Evolutionary conservation across 176 grass and related monocot genomes (phyloP).

Genomic region (Aegilops umbellulata): DNA sequence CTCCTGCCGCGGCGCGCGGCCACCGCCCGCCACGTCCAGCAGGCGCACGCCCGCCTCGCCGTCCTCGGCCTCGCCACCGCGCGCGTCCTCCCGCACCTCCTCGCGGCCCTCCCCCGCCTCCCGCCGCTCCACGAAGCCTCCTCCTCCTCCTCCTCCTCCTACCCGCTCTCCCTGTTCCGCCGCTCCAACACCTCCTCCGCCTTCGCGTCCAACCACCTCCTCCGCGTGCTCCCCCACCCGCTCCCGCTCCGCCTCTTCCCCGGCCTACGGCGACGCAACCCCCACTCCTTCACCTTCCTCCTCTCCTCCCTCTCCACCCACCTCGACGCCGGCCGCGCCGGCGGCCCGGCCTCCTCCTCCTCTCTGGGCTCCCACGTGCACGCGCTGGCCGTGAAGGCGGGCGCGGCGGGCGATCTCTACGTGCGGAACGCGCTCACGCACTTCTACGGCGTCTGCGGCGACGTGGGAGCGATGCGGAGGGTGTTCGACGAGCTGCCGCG

Average conservation of each 20-base stretch:
- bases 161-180: conserved; percentile 35
- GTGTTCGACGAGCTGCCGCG: conserved; percentile 54
- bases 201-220: conserved; percentile 65
- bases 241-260: conserved; percentile 53
- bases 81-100: conserved; percentile 41
- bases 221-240: conserved; percentile 54
- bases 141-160: neutral
- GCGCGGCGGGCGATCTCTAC: conserved; percentile 52
- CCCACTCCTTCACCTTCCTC: conserved; percentile 46
- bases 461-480: conserved; percentile 28
- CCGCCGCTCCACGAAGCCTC: neutral
- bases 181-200: conserved; percentile 34
- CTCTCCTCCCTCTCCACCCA: conserved; percentile 51
- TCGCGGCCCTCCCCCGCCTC: conserved; percentile 44
- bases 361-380: conserved; percentile 57
- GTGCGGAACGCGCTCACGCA: conserved; percentile 59
- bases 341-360: neutral
- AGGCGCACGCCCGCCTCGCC: conserved; percentile 64
- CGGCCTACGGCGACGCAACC: conserved; percentile 43
- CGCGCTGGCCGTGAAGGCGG: conserved; percentile 48
- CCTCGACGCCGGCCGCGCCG: conserved; percentile 22
- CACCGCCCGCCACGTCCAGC: conserved; percentile 39
- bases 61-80: conserved; percentile 55
- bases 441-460: conserved; percentile 57
- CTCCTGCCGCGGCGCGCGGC: conserved; percentile 33